Conservation (phyloP, 2,329 filamentous ascomycete genomes). For the Cladosporium sp. region DNA sequence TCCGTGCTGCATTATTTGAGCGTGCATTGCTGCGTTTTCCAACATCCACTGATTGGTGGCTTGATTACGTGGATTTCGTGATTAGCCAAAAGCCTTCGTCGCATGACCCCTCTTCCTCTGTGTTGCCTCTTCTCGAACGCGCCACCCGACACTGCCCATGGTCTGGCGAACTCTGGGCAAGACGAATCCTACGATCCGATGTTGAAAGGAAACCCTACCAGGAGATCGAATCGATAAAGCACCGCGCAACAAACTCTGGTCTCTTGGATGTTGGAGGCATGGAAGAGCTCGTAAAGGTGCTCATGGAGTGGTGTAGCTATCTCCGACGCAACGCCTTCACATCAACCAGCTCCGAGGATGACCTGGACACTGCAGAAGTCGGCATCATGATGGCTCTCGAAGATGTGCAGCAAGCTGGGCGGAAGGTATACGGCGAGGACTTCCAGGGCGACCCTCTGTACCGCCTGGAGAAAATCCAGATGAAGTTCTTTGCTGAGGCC, state of each 20-base stretch:
- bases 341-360: slow-evolving; percentile 66
- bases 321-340: slow-evolving; percentile 80
- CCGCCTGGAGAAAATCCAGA: slow-evolving; percentile 83
- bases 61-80: slow-evolving; percentile 75
- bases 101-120: slow-evolving; percentile 19
- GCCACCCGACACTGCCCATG: slow-evolving; percentile 89
- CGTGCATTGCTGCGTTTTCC: slow-evolving; percentile 71
- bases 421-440: slow-evolving; percentile 67
- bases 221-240: slow-evolving; percentile 84
- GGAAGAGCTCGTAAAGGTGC: slow-evolving; percentile 83
- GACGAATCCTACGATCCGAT: slow-evolving; percentile 81
- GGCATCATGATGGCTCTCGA: slow-evolving; percentile 82
- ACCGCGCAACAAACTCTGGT: slow-evolving; percentile 80
- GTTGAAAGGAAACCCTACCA: slow-evolving; percentile 69
- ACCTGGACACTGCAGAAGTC: slow-evolving; percentile 83
- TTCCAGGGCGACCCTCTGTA: slow-evolving; percentile 87
- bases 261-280: slow-evolving; percentile 81
- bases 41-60: slow-evolving; percentile 71
- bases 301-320: slow-evolving; percentile 91
- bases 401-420: slow-evolving; percentile 72
- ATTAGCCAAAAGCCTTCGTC: slow-evolving; percentile 40
- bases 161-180: slow-evolving; percentile 86
- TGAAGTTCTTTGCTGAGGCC: slow-evolving; percentile 85
- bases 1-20: slow-evolving; percentile 64
- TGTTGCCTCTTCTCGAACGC: slow-evolving; percentile 70